A percentile compares a stretch with the other conserved stretches of the same genome.
Evolutionary conservation across 108 stramenopile genomes (phyloP).

Genomic region (Chaetoceros tenuissimus): DNA sequence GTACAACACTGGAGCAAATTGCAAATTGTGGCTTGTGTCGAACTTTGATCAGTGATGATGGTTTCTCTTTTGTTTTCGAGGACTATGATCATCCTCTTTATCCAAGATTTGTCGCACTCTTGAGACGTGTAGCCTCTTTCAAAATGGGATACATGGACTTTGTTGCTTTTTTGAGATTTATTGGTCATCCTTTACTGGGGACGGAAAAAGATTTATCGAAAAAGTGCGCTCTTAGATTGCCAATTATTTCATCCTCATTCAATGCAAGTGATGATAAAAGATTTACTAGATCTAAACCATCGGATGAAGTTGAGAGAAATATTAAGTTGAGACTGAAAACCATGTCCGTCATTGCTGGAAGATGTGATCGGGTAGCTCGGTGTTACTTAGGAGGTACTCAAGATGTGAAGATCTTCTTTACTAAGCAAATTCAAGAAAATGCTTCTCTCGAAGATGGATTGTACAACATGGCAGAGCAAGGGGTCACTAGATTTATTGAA

Average conservation of each 20-base stretch:
- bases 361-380: constrained; percentile 57
- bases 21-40: constrained; percentile 68
- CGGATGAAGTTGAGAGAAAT: constrained; percentile 48
- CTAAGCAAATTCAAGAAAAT: constrained; percentile 66
- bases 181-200: constrained; percentile 61
- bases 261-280: constrained; percentile 2
- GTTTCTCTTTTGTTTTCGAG: constrained; percentile 68
- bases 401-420: not conserved
- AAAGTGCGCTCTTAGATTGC: constrained; percentile 45
- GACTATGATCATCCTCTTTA: constrained; percentile 61
- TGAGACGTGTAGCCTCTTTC: constrained; percentile 67
- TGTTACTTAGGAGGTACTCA: constrained; percentile 70
- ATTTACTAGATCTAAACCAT: constrained; percentile 1
- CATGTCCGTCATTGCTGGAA: constrained; percentile 61
- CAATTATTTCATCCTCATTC: constrained; percentile 64
- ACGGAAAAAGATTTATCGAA: constrained; percentile 37
- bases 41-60: constrained; percentile 59
- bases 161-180: constrained; percentile 59
- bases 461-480: constrained; percentile 65
- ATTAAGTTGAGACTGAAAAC: constrained; percentile 62
- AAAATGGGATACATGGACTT: constrained; percentile 84
- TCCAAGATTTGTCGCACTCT: constrained; percentile 53
- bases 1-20: constrained; percentile 63
- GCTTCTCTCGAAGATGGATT: constrained; percentile 66
- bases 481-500: constrained; percentile 65